Evolutionary conservation across 305 asterid species (phyloP), one percentile per base, ranked within the genome.

Genomic region (Solanum chacoense): DNA sequence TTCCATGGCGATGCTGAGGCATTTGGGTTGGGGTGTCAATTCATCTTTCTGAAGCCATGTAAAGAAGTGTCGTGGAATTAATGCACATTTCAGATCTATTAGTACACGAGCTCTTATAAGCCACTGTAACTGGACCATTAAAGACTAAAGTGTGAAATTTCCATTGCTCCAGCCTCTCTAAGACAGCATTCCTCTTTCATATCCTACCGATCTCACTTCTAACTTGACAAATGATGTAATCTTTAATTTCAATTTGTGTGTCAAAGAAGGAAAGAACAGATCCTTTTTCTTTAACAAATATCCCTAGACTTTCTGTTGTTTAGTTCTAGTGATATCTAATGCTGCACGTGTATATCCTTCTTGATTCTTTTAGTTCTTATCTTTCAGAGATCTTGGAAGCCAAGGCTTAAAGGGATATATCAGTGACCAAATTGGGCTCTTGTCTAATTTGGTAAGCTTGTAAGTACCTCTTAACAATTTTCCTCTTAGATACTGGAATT

Each of bases 401-500:
- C 99, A 97, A 92, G 98, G 98, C 71, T 93, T 97, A 94, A 96
- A 97, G 94, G 99, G 99, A 55, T 79, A 89, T 89, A 93, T 97
- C 89, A 95, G 97, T 40, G 97, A 96, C 83, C 93, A 94, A 90
- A 96, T 97, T 80, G 89, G 92, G 72, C 93, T 93, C 55, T 92
- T 97, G 94, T 88, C 98, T 89, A 96, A 96, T 89, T 97, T 97
- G 96, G 98, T 95, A 91, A 94, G 96, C 98, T 91, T 97, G 98
- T 97, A 94, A 93, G 99, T 96, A 67, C 79, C 85, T 87, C 28
- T 50, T 65, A 72, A 37, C 28, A 31, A 14, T 40, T 72, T 86
- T 9, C 55, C 84, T 73, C 72, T 87, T 50, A 83, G 6, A 83
- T 50, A 83, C 87, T 37, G 12, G 31, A 31, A 83, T 50, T 83